These are phyloP conservation scores for Talaromyces wortmannii DNA, from an alignment of 495 filamentous ascomycete genomes.

Conservation along the genomic window DNA sequence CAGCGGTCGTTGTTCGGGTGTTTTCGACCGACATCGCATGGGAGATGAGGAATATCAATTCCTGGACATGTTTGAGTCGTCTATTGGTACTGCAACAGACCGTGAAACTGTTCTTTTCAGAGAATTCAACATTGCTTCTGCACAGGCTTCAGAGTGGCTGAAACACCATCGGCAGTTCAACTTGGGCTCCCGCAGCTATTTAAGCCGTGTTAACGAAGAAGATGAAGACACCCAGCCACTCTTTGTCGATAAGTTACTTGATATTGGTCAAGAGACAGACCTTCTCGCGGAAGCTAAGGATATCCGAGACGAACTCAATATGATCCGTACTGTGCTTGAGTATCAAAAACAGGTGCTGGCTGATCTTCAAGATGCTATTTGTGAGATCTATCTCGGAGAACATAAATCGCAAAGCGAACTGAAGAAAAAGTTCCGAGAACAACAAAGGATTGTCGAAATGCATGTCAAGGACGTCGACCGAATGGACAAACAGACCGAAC, in stretches of 20 bases:
- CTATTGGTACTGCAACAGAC: slow-evolving; percentile 59
- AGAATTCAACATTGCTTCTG: slow-evolving; percentile 56
- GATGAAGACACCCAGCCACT: slow-evolving; percentile 30
- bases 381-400: slow-evolving; percentile 40
- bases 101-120: slow-evolving; percentile 57
- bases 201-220: slow-evolving; percentile 2
- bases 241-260: slow-evolving; percentile 59
- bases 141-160: slow-evolving; percentile 54
- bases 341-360: slow-evolving; percentile 50
- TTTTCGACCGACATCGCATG: slow-evolving; percentile 58
- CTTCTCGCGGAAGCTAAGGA: slow-evolving; percentile 63
- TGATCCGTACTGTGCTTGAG: slow-evolving; percentile 56
- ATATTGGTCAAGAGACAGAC: slow-evolving; percentile 62
- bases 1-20: slow-evolving; percentile 55
- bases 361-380: slow-evolving; percentile 48
- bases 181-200: too few relatives aligned
- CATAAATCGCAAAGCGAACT: slow-evolving; percentile 42
- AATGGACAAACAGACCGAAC: slow-evolving; percentile 62
- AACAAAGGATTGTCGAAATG: slow-evolving; percentile 53
- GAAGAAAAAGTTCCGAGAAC: slow-evolving; percentile 52
- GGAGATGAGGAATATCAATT: slow-evolving; percentile 62
- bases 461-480: slow-evolving; percentile 58
- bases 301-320: slow-evolving; percentile 67
- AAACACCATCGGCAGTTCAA: slow-evolving; percentile 49
- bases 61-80: slow-evolving; percentile 65